Evolutionary conservation across 2,329 filamentous ascomycete genomes (phyloP).

Genomic region (Microsporum ferrugineum): DNA sequence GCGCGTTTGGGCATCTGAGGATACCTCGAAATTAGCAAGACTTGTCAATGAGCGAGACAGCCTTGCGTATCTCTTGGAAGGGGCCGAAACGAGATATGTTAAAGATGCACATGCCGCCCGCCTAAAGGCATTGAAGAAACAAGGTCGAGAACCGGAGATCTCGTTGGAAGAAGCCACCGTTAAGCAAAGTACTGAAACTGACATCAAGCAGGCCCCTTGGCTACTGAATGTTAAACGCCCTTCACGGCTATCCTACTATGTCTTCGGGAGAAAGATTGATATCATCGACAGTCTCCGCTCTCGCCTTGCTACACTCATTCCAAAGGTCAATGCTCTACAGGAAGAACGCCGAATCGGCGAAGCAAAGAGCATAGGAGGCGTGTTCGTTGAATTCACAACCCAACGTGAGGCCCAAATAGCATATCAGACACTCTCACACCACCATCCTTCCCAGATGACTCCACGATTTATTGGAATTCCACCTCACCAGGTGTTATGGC

Average conservation of each 20-base stretch:
- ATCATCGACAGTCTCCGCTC: slow-evolving; percentile 75
- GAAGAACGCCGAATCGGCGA: slow-evolving; percentile 52
- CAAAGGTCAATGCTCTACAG: slow-evolving; percentile 57
- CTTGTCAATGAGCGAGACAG: slow-evolving; percentile 70
- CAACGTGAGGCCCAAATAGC: slow-evolving; percentile 78
- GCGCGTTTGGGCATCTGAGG: slow-evolving; percentile 70
- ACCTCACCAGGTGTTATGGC: slow-evolving; percentile 82
- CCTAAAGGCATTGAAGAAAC: slow-evolving; percentile 44
- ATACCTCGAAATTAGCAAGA: slow-evolving; percentile 64
- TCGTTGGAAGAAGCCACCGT: slow-evolving; percentile 27
- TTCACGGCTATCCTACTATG: slow-evolving; percentile 57
- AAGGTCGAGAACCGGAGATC: slow-evolving; percentile 8
- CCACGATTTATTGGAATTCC: slow-evolving; percentile 76
- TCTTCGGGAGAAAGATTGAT: slow-evolving; percentile 81
- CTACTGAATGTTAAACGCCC: slow-evolving; percentile 50
- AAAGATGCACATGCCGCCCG: slow-evolving; percentile 62
- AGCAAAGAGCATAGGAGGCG: slow-evolving; percentile 56
- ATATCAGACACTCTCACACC: slow-evolving; percentile 72
- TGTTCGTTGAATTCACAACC: slow-evolving; percentile 79
- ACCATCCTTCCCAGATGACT: slow-evolving; percentile 74
- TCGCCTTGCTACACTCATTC: slow-evolving; percentile 60
- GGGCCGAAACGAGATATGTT: slow-evolving; percentile 76
- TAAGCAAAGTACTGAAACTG: slow-evolving; percentile 18
- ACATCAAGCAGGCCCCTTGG: slow-evolving; percentile 22
- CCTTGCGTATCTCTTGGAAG: slow-evolving; percentile 66